Evolutionary conservation across 2,329 filamentous ascomycete species (phyloP), one percentile per base, ranked within the genome.

Genomic region (Nemania serpens): DNA sequence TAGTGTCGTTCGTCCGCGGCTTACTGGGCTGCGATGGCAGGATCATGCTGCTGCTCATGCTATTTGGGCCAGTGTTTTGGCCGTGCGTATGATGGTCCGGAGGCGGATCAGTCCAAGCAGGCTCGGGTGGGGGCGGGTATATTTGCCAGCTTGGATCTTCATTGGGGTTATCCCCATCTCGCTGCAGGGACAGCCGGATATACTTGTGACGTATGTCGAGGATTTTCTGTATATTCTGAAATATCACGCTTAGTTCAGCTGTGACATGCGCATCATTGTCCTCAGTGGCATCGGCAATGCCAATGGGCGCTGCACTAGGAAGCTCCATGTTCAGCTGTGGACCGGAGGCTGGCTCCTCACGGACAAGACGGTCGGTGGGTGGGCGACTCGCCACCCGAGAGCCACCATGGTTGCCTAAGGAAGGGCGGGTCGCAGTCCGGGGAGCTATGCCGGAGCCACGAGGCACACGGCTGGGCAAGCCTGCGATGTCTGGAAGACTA

Each of bases 61-160:
- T 84, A 64, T 79, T 80, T 51, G 66, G 73, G 13, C 71, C 72
- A 49, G 77, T 78, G 55, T 70, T 75, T 4, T 65, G 72, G 55
- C 72, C 69, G 57, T 75, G 69, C 61, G 75, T 70, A 53, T 71
- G 74, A 33, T 75, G 73, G 36, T 72, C 70, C 15, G 83, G 84
- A 62, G 86, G 61, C 17, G 71, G 61, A 25, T 67, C 86, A 61
- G 88, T 84, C 94, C 95, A 98, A 2, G 91, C 91, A 15, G 95
- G 95, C 70, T 96, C 91, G 5, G 94, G 95, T 4, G 93, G 93
- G 13, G 91, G 87, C 10, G 95, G 95, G 70, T 98, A 98, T 46
- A 99, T 91, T 55, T 84, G 83, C 94, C 94, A 99, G 51, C 82
- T 84, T 0, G 88, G 83, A 17, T 90, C 85, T 73, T 98, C 93